phyloP scores from a whole-genome alignment of 2,329 filamentous ascomycete species.

The Aspergillus nomiae region DNA sequence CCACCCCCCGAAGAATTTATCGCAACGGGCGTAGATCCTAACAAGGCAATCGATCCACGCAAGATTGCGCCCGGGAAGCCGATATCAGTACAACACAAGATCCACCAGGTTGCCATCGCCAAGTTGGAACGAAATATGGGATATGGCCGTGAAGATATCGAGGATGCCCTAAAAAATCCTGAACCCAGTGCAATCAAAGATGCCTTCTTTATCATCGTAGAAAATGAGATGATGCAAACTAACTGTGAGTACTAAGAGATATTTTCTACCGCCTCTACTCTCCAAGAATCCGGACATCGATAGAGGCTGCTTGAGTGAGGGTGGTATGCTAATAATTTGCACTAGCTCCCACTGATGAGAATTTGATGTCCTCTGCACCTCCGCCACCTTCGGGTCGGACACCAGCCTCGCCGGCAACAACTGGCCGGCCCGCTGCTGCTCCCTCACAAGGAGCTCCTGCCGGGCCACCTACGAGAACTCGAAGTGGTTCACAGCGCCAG shows the following conservation, averaged over 20 bases:
- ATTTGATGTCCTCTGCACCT: slow-evolving; percentile 30
- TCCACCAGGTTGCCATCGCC: slow-evolving; percentile 88
- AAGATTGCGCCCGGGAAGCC: slow-evolving; percentile 79
- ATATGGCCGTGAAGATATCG: slow-evolving; percentile 90
- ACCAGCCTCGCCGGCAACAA: slow-evolving; percentile 20
- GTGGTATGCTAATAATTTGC: background rate
- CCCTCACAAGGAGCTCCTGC: slow-evolving; percentile 22
- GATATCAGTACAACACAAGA: slow-evolving; percentile 77
- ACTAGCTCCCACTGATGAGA: slow-evolving; percentile 40
- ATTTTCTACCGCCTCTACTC: background rate
- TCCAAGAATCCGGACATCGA: background rate
- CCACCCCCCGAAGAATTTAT: slow-evolving; percentile 88
- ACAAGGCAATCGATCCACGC: slow-evolving; percentile 82
- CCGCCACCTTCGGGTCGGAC: slow-evolving; percentile 32
- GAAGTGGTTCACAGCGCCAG: slow-evolving; percentile 30
- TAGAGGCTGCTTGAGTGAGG: background rate
- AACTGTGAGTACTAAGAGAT: slow-evolving; percentile 69
- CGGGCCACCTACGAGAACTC: slow-evolving; percentile 23
- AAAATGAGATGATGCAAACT: slow-evolving; percentile 95
- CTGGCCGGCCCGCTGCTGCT: slow-evolving; percentile 19
- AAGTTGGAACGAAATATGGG: slow-evolving; percentile 99
- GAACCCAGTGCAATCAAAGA: slow-evolving; percentile 99
- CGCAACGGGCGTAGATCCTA: slow-evolving; percentile 90
- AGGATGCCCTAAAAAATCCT: slow-evolving; percentile 86
- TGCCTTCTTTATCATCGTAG: slow-evolving; percentile 94